Evolutionary conservation across 2,329 filamentous ascomycete species (phyloP), one percentile per base, ranked within the genome.

Genomic region (Colletotrichum gigasporum): DNA sequence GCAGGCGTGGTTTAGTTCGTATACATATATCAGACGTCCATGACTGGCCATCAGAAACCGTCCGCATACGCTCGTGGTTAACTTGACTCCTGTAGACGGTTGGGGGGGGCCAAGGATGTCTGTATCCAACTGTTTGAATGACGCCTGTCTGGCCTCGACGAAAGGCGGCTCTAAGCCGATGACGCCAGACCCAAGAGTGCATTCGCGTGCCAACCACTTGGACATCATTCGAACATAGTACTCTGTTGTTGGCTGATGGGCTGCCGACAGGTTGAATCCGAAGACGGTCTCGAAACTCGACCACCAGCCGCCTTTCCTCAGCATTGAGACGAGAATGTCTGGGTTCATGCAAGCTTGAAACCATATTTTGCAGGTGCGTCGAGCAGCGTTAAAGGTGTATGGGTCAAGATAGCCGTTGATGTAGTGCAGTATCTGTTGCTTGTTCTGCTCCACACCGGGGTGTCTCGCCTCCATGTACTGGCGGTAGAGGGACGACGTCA

Each of bases 361-460:
- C 89, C 87, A 91, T 34, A 75, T 74, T 45, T 83, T 82, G 70
- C 87, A 91, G 16, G 83, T 83, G 66, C 86, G 83, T 16, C 88
- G 82, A 14, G 87, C 87, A 56, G 85, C 80, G 69, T 91, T 84
- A 71, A 90, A 91, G 68, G 81, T 78, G 9, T 59, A 45, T 1
- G 78, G 79, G 4, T 65, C 45, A 5, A 82, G 72, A 7, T 71
- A 64, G 11, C 37, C 44, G 62, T 76, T 79, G 10, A 82, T 73
- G 5, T 77, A 69, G 16, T 78, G 73, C 2, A 80, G 47, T 6
- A 79, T 77, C 63, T 82, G n/a, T n/a, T n/a, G n/a, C n/a, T n/a
- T n/a, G n/a, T n/a, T n/a, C n/a, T n/a, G n/a, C n/a, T n/a, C n/a
- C n/a, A n/a, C n/a, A n/a, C n/a, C n/a, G n/a, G n/a, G n/a, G n/a